These are phyloP conservation scores for Boletus semigastroideus DNA, from an alignment of 1,284 basidiomycete species.

Conservation along the genomic window DNA sequence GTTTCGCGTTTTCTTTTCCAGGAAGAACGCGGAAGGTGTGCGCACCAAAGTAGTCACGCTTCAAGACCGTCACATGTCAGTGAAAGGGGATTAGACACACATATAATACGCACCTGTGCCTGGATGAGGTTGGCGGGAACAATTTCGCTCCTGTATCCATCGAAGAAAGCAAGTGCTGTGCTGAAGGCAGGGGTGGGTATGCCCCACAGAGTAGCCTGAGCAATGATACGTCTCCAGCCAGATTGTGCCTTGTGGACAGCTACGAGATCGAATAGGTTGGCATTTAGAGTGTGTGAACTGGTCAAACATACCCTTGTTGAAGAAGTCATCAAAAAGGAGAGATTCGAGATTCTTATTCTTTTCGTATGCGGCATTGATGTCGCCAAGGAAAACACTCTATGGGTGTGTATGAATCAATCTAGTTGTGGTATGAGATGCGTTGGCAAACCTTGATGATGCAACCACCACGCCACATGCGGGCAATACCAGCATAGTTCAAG, in stretches of 20 bases:
- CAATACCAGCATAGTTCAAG: conserved; percentile 95
- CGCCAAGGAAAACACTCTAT: conserved; percentile 87
- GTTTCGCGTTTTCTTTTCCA: conserved; percentile 82
- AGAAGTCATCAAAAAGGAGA: conserved; percentile 96
- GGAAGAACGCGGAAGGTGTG: conserved; percentile 93
- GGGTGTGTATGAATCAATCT: conserved; percentile 6
- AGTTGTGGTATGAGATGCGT: neutral
- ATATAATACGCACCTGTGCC: conserved; percentile 63
- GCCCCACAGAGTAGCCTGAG: conserved; percentile 97
- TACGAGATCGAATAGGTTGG: conserved; percentile 23
- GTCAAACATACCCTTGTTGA: conserved; percentile 74
- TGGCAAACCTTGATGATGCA: conserved; percentile 90
- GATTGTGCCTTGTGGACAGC: conserved; percentile 94
- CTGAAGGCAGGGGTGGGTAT: conserved; percentile 96
- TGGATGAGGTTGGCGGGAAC: conserved; percentile 95
- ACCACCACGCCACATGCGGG: conserved; percentile 99
- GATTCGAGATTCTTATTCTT: conserved; percentile 90
- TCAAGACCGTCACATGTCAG: conserved; percentile 34
- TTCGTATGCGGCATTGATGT: conserved; percentile 91
- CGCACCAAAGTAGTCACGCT: conserved; percentile 93
- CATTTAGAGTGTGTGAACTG: neutral
- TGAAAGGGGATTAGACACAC: neutral
- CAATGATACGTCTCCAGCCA: conserved; percentile 97
- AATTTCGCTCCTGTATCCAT: conserved; percentile 92
- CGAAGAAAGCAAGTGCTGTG: conserved; percentile 98